Conservation (phyloP, 345 rosid genomes). For the Gossypium thurberi region DNA sequence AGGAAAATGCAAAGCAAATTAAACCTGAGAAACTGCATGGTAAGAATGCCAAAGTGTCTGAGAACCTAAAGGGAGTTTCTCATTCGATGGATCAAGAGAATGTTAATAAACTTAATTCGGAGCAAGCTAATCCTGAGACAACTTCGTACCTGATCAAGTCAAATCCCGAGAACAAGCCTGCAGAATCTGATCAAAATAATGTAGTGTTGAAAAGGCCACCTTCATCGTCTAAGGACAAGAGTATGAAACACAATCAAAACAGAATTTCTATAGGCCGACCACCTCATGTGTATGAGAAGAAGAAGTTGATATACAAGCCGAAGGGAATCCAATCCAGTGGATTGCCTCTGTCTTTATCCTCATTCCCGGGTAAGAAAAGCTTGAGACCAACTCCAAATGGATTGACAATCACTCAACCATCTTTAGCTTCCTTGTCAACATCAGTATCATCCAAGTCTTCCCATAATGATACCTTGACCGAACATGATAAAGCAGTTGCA, state of each 20-base stretch:
- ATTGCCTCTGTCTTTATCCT: constrained; percentile 14
- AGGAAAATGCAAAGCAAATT: constrained; percentile 9
- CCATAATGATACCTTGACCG: not conserved
- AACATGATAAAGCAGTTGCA: constrained; percentile 14
- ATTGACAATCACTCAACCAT: not conserved
- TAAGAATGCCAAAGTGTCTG: constrained; percentile 15
- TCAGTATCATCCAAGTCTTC: constrained; percentile 4
- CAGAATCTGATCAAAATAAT: constrained; percentile 7
- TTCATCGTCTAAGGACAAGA: constrained; percentile 19
- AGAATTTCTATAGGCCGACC: constrained; percentile 12
- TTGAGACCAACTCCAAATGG: not conserved
- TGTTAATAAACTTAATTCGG: constrained; percentile 14
- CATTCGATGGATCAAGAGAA: constrained; percentile 17
- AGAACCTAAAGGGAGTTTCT: constrained; percentile 16
- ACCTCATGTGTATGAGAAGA: constrained; percentile 13
- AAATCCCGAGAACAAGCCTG: constrained; percentile 19
- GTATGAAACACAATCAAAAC: constrained; percentile 15
- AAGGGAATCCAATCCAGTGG: not conserved
- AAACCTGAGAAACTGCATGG: constrained; percentile 7
- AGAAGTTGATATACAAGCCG: constrained; percentile 13
- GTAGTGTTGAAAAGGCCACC: constrained; percentile 6
- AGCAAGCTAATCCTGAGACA: constrained; percentile 29
- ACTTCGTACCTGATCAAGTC: constrained; percentile 38
- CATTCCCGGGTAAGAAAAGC: not conserved
- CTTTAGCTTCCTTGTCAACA: not conserved